Conservation (phyloP, 2,329 filamentous ascomycete species). For the Diaporthe ampelina region DNA sequence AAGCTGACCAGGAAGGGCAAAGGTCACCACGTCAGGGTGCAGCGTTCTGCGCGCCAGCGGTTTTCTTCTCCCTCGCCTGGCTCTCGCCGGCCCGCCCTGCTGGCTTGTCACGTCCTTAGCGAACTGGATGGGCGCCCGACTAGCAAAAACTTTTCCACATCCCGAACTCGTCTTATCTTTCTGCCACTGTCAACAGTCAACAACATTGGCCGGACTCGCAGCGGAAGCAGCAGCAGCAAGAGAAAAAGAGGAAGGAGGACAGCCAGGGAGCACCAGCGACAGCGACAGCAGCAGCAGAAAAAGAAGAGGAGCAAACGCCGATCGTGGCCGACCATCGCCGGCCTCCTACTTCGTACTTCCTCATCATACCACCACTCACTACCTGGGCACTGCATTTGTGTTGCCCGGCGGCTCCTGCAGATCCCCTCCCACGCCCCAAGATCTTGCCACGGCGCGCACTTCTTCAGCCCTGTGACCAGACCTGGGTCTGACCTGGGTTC, state of each 20-base stretch:
- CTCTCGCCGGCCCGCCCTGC: conserved; percentile 1
- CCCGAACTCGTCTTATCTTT: conserved; percentile 26
- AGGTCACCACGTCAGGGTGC: conserved; percentile 23
- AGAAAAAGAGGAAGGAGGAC: not conserved
- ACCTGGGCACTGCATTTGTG: not conserved
- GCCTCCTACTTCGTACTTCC: not conserved
- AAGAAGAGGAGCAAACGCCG: not conserved
- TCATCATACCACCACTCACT: conserved; percentile 1
- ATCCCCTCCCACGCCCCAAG: conserved; percentile 26
- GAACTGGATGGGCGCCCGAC: conserved; percentile 32
- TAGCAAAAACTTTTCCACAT: conserved; percentile 26
- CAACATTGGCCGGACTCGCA: conserved; percentile 22
- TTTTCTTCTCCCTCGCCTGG: conserved; percentile 13
- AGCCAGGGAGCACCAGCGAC: not conserved
- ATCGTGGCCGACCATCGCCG: conserved; percentile 12
- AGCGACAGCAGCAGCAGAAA: too few relatives aligned
- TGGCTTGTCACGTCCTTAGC: conserved; percentile 23
- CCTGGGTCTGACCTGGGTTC: conserved; percentile 3
- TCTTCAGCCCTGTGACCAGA: conserved; percentile 31
- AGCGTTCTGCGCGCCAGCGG: not conserved
- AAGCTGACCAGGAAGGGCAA: conserved; percentile 13
- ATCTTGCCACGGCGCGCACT: conserved; percentile 23
- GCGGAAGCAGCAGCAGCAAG: not conserved
- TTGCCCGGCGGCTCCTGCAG: conserved; percentile 28
- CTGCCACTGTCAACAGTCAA: conserved; percentile 19